Base-by-base conservation (phyloP, 768 basidiomycete species). In the Auriscalpium vulgare region DNA sequence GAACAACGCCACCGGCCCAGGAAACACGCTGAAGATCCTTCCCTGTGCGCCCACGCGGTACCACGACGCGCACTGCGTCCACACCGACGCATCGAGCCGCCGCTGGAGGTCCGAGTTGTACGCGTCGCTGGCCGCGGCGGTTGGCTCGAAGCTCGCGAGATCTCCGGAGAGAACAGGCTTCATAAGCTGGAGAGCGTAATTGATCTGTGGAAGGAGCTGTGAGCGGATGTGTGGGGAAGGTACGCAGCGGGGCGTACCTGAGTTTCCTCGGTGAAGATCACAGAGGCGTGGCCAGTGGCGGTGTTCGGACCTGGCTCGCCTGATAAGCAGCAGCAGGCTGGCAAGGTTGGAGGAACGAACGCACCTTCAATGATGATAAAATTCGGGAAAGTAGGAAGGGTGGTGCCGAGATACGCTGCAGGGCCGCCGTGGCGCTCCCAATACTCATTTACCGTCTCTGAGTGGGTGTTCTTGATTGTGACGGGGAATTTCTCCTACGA, bases 1-100 rank as follows among this genome's bases (percentile, higher is more conserved):
- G 62, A 79, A 78, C 36, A 78, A 65, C 11, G 67, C 54, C 46
- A 78, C 72, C 10, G 77, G 74, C 13, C 83, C 83, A 40, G 82
- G 83, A 66, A 82, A 84, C 14, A 73, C 78, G 4, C 29, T 29
- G 29, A 7, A 5, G 29, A 29, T 29, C 29, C 7, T 29, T 5
- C 29, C 29, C 29, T 29, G 4, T 4, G 5, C 29, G 29, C 29
- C 29, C 5, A 29, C 29, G 29, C 29, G 29, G 4, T 29, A 29
- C 29, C 29, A 29, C 7, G 29, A 29, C 29, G 29, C 7, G 29
- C 29, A 29, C 29, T 29, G 29, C 7, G 29, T 29, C 29, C 29
- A 29, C 7, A 29, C 29, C 4, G 29, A 29, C 29, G 29, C 7
- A 5, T 29, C 29, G 29, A 29, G 29, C 29, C 29, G 29, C 29